Conservation (phyloP, 2,329 filamentous ascomycete genomes). For the Conoideocrella luteorostrata region DNA sequence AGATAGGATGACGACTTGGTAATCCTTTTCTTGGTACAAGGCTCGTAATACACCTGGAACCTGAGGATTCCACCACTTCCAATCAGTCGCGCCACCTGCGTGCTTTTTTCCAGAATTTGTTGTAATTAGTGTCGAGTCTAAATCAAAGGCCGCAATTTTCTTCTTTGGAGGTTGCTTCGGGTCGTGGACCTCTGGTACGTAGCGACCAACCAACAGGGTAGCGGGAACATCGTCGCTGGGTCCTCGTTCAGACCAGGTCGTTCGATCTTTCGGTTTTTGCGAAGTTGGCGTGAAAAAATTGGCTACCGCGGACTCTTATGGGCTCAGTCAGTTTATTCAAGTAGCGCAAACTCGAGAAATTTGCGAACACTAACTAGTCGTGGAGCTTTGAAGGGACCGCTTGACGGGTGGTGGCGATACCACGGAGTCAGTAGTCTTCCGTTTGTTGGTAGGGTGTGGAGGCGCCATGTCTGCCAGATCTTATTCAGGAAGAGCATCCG, state of each 20-base stretch:
- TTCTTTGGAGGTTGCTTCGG: conserved; percentile 26
- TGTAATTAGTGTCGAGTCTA: conserved; percentile 81
- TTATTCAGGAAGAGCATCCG: not conserved
- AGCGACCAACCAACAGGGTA: conserved; percentile 70
- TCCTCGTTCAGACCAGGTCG: conserved; percentile 64
- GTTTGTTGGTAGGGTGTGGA: conserved; percentile 21
- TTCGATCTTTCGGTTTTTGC: conserved; percentile 72
- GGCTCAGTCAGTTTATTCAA: conserved; percentile 11
- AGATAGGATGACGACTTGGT: conserved; percentile 71
- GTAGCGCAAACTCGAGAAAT: not conserved
- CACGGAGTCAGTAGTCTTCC: conserved; percentile 31
- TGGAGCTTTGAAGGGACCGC: conserved; percentile 44
- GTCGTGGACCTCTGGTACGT: conserved; percentile 40
- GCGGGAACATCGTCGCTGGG: conserved; percentile 39
- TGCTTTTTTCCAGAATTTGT: conserved; percentile 78
- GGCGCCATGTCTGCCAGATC: conserved; percentile 18
- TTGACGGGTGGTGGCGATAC: conserved; percentile 50
- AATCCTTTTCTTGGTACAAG: conserved; percentile 63
- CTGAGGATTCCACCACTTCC: conserved; percentile 84
- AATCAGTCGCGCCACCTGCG: conserved; percentile 64
- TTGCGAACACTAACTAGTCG: conserved; percentile 37
- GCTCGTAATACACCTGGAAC: conserved; percentile 63
- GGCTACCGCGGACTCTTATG: conserved; percentile 59
- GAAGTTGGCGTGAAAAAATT: conserved; percentile 86
- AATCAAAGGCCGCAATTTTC: conserved; percentile 68